Evolutionary conservation across 192 early-diverging fungal genomes (phyloP), one percentile per base, ranked within the genome.

Genomic region (Entomortierella lignicola): DNA sequence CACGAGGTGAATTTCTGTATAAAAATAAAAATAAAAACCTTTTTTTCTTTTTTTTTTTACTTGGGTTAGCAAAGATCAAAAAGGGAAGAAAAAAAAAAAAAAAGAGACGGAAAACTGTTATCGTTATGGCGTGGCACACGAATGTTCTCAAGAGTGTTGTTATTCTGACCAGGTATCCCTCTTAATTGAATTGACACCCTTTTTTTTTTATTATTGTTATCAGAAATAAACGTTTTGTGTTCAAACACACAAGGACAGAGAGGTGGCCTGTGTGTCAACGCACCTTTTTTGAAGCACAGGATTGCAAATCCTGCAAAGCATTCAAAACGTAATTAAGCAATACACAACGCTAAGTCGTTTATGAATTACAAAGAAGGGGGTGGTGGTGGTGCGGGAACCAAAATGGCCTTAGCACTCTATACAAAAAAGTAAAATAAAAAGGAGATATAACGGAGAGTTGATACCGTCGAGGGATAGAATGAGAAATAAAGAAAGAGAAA

Each of bases 301-400:
- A 60, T 60, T 60, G 25, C 62, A 52, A 64, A 53, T 63, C 62
- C 48, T 63, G 61, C 48, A 55, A 43, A 56, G 26, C 26, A 27
- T 58, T 25, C 15, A 31, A 51, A 26, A 58, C 31, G 26, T 13
- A 60, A 60, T 66, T 55, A 32, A 42, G 41, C 53, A 59, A 53
- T 48, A 37, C 10, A 55, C 41, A 59, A 51, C 48, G 67, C 34
- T 60, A 48, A 13, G n/a, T 54, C 11, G 56, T 54, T 54, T 50
- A 58, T 69, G 55, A 68, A 68, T 68, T 68, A 68, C 56, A 68
- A 68, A 66, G 64, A 66, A 66, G 64, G 53, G 64, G 39, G 51
- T 37, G 48, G 21, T 5, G 27, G 34, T 37, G 17, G 20, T 7
- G 53, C 5, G 30, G 26, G 29, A 30, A 50, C 21, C 18, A 32